Evolutionary conservation across 2,329 filamentous ascomycete genomes (phyloP), one percentile per base, ranked within the genome.

Genomic region (Aureobasidium zeae): DNA sequence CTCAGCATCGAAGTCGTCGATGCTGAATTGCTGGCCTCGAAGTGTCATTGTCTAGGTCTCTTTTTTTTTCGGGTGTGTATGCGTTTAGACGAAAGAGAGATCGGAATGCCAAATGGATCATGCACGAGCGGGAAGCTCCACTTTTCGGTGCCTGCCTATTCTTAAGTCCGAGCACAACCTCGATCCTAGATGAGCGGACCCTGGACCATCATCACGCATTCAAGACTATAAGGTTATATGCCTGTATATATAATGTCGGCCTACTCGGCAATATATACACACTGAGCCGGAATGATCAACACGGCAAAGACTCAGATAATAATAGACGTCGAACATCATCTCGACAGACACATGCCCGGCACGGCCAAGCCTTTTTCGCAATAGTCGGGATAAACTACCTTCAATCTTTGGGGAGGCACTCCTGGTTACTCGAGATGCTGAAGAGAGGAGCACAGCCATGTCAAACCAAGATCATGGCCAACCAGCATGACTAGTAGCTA

Each of bases 21-120:
- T 64, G 53, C 80, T 70, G 13, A 82, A 57, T 20, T 72, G 70
- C 53, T 82, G 72, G 31, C 79, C 79, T 47, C 68, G 65, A 32
- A 76, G 65, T 51, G 46, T 34, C 48, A 50, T 50, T 45, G 32
- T 37, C 17, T 41, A 3, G 17, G 28, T 41, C 17, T 32, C 7
- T 25, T 6, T 6, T 25, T 25, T 25, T 7, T 6, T 7, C 22
- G 22, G 11, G 22, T 11, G 22, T 25, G 11, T 25, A 6, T 25
- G 22, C 22, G 22, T 11, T 25, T 7, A 25, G 22, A 25, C 17
- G 25, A 39, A 39, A 39, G 25, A 39, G 36, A 39, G 25, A 39
- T 39, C 36, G 36, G 36, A 19, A 7, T 22, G 36, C n/a, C n/a
- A n/a, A n/a, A n/a, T n/a, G n/a, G n/a, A 19, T 39, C 16, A 39